Conservation (phyloP, 2,329 filamentous ascomycete genomes). For the Colletotrichum agaves region DNA sequence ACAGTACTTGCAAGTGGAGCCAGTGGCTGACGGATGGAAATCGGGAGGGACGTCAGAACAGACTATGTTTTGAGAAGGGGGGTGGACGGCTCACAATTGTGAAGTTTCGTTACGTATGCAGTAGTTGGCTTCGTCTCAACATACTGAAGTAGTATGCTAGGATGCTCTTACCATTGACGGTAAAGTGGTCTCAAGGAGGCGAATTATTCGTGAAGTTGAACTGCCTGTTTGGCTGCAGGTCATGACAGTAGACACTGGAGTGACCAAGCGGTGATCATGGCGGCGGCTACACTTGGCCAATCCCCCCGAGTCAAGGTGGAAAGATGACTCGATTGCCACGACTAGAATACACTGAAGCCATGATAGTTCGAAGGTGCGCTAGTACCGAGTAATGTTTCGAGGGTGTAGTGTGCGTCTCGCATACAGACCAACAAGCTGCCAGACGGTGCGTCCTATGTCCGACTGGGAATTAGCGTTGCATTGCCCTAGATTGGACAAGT, state of each 20-base stretch:
- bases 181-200: slow-evolving; percentile 6
- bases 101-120: background rate
- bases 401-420: background rate
- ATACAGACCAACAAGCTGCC: background rate
- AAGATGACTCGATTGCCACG: slow-evolving; percentile 10
- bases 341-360: slow-evolving; percentile 9
- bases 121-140: background rate
- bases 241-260: background rate
- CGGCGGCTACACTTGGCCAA: background rate
- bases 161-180: background rate
- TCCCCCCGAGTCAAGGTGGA: slow-evolving; percentile 12
- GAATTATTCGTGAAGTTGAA: background rate
- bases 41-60: slow-evolving; percentile 22
- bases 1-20: slow-evolving; percentile 8
- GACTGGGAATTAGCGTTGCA: slow-evolving; percentile 16
- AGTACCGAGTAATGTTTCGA: slow-evolving; percentile 8
- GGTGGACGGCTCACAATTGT: slow-evolving; percentile 10
- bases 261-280: slow-evolving; percentile 3
- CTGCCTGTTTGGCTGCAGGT: background rate
- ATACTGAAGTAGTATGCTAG: background rate
- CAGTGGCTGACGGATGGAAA: slow-evolving; percentile 25
- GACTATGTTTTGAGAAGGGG: slow-evolving; percentile 11
- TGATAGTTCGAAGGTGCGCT: slow-evolving; percentile 11
- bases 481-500: background rate
- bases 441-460: slow-evolving; percentile 9